Evolutionary conservation across 129 eudicot genomes (phyloP), one percentile per base, ranked within the genome.

Genomic region (Solidago caesia): DNA sequence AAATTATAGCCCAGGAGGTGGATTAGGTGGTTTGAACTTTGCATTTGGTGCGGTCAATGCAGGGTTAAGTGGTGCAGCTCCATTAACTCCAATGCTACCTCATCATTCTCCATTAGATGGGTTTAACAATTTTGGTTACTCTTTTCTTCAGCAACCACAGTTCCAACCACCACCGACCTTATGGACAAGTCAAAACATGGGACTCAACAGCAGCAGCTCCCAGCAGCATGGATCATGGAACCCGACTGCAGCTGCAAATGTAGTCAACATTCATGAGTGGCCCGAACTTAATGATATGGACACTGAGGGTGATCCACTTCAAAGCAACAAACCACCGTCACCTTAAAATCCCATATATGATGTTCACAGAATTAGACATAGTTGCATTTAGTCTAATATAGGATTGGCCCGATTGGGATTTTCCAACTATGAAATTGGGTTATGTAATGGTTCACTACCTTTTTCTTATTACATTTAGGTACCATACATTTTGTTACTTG

Each of bases 271-370:
- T n/a, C 48, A 73, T 2, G 83, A 79, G 46, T 79, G 83, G 78
- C 68, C 68, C 7, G 83, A 79, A 46, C 56, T 72, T 33, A 67
- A 64, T 64, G 74, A 72, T 21, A 64, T 79, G 68, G 83, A 79
- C 11, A 55, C 21, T 61, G 76, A 70, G 71, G 71, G 41, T 77
- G 76, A 25, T 33, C 65, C 47, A 48, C 27, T 77, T 46, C 82
- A 77, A 25, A 13, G 57, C 45, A 72, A 72, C 74, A 72, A 73
- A 53, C 74, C 74, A 27, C 69, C 74, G 64, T 72, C 83, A 46
- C 83, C 83, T 1, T 79, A 46, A 72, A 53, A 72, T 65, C 55
- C 10, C 48, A 47, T 11, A 5, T 55, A 14, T 75, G 49, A 5
- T 65, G 14, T 27, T 25, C 64, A 41, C 3, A 41, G 46, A 21